Percentiles rank a stretch among this genome's conserved stretches.
Conservation (phyloP, 257 asterid genomes). For the Capsicum pubescens region DNA sequence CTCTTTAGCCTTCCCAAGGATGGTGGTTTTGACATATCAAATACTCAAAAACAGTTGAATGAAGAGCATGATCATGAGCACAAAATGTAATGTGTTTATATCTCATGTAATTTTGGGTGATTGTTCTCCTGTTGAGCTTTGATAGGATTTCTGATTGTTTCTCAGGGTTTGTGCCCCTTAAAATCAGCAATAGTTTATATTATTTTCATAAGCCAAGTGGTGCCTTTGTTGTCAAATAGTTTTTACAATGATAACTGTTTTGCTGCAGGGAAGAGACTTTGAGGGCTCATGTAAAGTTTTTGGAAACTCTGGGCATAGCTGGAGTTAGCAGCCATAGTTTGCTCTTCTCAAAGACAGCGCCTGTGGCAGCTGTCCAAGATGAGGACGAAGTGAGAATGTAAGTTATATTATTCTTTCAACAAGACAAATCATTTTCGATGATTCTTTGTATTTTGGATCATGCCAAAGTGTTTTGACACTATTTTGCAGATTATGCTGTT, state of each 20-base stretch:
- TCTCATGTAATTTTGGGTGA: slow-evolving; percentile 20
- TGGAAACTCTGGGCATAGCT: slow-evolving; percentile 82
- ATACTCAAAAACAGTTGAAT: slow-evolving; percentile 82
- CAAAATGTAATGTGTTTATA: slow-evolving; percentile 53
- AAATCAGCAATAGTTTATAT: slow-evolving; percentile 1
- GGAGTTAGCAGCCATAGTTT: slow-evolving; percentile 94
- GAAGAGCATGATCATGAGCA: slow-evolving; percentile 90
- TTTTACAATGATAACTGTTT: slow-evolving; percentile 9
- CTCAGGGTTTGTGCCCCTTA: neutral
- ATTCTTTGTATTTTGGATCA: too few species aligned
- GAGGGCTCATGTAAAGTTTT: slow-evolving; percentile 68
- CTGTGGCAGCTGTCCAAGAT: slow-evolving; percentile 51
- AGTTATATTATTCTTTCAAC: neutral
- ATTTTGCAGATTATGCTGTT: too few species aligned
- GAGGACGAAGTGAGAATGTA: slow-evolving; percentile 73
- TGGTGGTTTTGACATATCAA: slow-evolving; percentile 91
- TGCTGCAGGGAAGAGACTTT: slow-evolving; percentile 74
- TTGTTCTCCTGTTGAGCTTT: neutral
- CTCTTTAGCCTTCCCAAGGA: slow-evolving; percentile 79
- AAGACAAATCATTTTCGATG: too few species aligned
- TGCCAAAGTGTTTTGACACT: too few species aligned
- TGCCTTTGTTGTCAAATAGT: neutral
- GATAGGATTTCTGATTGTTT: neutral
- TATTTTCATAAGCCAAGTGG: slow-evolving; percentile 11
- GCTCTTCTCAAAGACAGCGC: slow-evolving; percentile 88